Evolutionary conservation across 78 protist genomes (phyloP), one percentile per base, ranked within the genome.

Genomic region (Paratrimastix pyriformis): DNA sequence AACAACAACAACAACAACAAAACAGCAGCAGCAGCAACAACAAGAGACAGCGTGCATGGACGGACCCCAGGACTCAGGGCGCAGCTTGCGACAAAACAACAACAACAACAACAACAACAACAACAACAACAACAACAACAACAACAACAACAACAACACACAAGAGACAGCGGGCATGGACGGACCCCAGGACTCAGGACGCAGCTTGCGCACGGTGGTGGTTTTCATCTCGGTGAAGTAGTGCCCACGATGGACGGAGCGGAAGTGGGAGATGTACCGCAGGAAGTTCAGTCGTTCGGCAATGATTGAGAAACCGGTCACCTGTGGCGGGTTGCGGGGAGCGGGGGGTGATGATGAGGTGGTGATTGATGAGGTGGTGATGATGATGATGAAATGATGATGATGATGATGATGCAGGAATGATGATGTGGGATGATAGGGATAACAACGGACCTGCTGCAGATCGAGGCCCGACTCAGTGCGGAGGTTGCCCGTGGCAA

Each of bases 211-310:
- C 50, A 90, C 91, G 21, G 85, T 30, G 18, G 98, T 92, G 24
- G 97, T 90, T 54, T 86, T 87, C 94, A 93, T 86, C 43, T 80
- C 84, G 2, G 97, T 71, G 78, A 91, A 93, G 88, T 90, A 95
- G 29, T 69, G 45, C 2, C 84, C 84, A 3, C 88, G 55, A 64
- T 86, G 82, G 72, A 80, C 59, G 7, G 75, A 29, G 77, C 93
- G 88, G 62, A 93, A 92, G 82, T 93, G 97, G 44, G 97, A 74
- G 39, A 91, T 13, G 82, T 71, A 93, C 29, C 98, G 87, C 57
- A 83, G 46, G 64, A 60, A 84, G 86, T 97, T 97, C 69, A 97
- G 76, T 45, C 86, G 69, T 65, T 97, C 99, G 2, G 96, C 99
- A 42, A 92, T 82, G 39, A 97, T 85, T 8, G 87, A 71, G 73